These are phyloP conservation scores for Chionographis japonica DNA, from an alignment of 106 monocot genomes.

Conservation along the genomic window DNA sequence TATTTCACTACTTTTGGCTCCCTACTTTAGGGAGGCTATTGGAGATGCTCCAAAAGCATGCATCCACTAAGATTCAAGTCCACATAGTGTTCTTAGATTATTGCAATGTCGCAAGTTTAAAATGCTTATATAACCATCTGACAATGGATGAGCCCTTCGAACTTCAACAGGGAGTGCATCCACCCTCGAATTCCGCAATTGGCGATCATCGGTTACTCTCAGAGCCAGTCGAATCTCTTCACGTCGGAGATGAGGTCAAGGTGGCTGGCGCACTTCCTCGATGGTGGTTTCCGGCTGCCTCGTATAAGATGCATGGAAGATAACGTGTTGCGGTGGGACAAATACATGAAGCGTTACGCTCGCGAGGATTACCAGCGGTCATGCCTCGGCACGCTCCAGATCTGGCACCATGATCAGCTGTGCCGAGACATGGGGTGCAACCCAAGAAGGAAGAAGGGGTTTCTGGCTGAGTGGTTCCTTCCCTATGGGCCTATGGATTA, in stretches of 20 bases:
- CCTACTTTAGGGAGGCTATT: no score
- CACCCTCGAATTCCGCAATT: conserved; percentile 72
- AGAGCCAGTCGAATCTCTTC: conserved; percentile 45
- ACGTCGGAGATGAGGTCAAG: conserved; percentile 56
- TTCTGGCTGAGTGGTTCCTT: conserved; percentile 48
- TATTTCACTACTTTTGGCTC: no score
- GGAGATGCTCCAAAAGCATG: no score
- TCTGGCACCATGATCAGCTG: conserved; percentile 68
- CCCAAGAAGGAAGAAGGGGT: conserved; percentile 52
- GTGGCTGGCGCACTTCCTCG: conserved; percentile 60
- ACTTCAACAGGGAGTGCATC: conserved; percentile 49
- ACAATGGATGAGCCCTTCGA: not conserved
- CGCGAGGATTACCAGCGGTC: conserved; percentile 22
- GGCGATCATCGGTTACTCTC: conserved; percentile 62
- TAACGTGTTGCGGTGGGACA: conserved; percentile 41
- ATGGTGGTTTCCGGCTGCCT: conserved; percentile 48
- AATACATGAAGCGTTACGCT: conserved; percentile 29
- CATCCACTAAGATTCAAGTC: no score
- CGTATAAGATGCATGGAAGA: conserved; percentile 51
- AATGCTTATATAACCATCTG: no score
- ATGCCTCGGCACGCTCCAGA: conserved; percentile 29
- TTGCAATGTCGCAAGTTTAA: no score
- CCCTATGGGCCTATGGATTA: conserved; percentile 74
- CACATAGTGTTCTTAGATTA: no score
- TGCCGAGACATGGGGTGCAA: conserved; percentile 64